Conservation (phyloP, 257 asterid genomes). For the Fraxinus americana region DNA sequence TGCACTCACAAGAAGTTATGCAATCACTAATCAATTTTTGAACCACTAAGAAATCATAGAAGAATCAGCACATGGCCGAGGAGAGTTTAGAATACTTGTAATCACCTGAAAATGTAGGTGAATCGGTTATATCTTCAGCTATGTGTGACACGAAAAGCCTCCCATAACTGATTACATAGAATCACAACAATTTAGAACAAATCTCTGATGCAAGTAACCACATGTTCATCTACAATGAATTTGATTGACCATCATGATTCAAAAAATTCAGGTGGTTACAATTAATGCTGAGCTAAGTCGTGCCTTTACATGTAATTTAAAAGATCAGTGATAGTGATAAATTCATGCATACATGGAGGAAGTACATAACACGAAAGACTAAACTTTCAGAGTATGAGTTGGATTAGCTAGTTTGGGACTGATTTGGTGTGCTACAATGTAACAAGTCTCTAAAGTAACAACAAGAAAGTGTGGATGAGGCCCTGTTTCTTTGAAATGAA, state of each 20-base stretch:
- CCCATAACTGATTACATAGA: slow-evolving; percentile 57
- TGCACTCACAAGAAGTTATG: slow-evolving; percentile 39
- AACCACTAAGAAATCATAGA: slow-evolving; percentile 28
- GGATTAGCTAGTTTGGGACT: neutral
- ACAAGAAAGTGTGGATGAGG: neutral
- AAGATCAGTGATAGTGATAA: neutral
- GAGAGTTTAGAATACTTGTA: slow-evolving; percentile 14
- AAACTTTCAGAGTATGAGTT: neutral
- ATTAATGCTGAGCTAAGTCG: neutral
- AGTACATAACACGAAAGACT: neutral
- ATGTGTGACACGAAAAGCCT: slow-evolving; percentile 72
- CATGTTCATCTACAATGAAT: neutral
- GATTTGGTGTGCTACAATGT: neutral
- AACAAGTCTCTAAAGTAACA: neutral
- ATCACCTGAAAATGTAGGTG: slow-evolving; percentile 81
- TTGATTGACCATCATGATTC: neutral
- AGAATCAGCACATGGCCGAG: slow-evolving; percentile 20
- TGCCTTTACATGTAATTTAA: neutral
- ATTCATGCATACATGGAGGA: neutral
- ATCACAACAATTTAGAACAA: neutral
- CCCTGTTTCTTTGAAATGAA: neutral
- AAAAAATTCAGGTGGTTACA: neutral
- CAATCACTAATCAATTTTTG: slow-evolving; percentile 22
- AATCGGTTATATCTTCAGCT: slow-evolving; percentile 63
- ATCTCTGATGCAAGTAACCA: neutral